Conservation (phyloP, 1,284 basidiomycete species). For the Phellopilus nigrolimitatus region DNA sequence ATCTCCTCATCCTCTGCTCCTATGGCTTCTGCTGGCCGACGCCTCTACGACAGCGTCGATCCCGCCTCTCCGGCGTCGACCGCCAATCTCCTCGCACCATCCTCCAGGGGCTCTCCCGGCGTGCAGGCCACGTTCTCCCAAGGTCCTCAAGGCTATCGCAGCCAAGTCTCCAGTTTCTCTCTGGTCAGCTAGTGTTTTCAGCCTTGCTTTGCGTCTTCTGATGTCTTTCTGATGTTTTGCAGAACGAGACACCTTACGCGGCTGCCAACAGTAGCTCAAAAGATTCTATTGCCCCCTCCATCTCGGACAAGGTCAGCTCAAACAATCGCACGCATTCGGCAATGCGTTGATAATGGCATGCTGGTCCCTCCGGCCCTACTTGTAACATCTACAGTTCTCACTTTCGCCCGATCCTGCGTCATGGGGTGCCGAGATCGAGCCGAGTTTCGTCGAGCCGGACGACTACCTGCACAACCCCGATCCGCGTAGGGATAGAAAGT, state of each 20-base stretch:
- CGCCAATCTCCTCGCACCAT: slow-evolving; percentile 32
- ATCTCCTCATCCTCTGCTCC: neutral
- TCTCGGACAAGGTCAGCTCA: slow-evolving; percentile 35
- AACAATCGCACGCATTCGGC: neutral
- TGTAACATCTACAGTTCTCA: slow-evolving; percentile 52
- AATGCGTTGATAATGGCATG: slow-evolving; percentile 24
- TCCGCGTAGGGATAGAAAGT: slow-evolving; percentile 60
- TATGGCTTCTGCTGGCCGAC: slow-evolving; percentile 11
- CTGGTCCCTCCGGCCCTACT: neutral
- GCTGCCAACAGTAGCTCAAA: slow-evolving; percentile 26
- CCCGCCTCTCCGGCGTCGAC: slow-evolving; percentile 11
- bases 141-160: slow-evolving; percentile 35
- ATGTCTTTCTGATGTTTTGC: slow-evolving; percentile 20
- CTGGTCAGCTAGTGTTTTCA: slow-evolving; percentile 34
- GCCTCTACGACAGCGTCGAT: slow-evolving; percentile 13
- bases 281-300: slow-evolving; percentile 28
- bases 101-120: slow-evolving; percentile 26
- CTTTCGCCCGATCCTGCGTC: slow-evolving; percentile 64
- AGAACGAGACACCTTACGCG: slow-evolving; percentile 44
- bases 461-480: slow-evolving; percentile 74
- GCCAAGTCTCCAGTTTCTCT: slow-evolving; percentile 31
- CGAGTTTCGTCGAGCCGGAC: slow-evolving; percentile 53
- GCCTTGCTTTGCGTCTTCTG: slow-evolving; percentile 9
- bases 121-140: slow-evolving; percentile 44
- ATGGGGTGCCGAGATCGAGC: slow-evolving; percentile 64